These are phyloP conservation scores for Gnomoniopsis smithogilvyi DNA, from an alignment of 2,329 filamentous ascomycete genomes.

Conservation along the genomic window DNA sequence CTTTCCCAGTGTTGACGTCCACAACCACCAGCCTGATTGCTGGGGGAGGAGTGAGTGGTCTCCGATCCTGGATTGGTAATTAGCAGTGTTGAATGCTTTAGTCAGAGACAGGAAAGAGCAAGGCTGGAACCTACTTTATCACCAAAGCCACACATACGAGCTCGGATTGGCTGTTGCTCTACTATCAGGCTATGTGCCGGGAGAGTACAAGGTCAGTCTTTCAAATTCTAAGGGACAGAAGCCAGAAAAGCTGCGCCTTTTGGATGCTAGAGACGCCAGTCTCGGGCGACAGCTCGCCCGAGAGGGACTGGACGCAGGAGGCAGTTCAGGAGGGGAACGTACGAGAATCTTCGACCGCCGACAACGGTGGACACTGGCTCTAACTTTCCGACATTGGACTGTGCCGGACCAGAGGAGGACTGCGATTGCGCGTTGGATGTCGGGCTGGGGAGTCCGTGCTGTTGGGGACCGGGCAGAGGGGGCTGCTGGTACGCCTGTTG, in stretches of 20 bases:
- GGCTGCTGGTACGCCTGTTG: slow-evolving; percentile 15
- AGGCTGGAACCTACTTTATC: slow-evolving; percentile 69
- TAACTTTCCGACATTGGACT: neutral
- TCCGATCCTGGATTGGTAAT: slow-evolving; percentile 65
- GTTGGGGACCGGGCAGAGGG: slow-evolving; percentile 2
- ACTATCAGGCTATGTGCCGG: slow-evolving; percentile 60
- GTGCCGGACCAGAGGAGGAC: neutral
- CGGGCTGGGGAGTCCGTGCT: slow-evolving; percentile 11
- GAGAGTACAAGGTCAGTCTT: neutral
- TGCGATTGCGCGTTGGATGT: slow-evolving; percentile 5
- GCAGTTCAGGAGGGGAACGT: neutral
- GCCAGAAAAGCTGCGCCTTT: too few species aligned
- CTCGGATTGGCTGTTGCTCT: slow-evolving; percentile 85
- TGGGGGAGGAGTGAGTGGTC: slow-evolving; percentile 92
- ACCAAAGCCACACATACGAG: slow-evolving; percentile 98
- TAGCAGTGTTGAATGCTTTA: neutral
- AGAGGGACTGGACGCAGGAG: neutral
- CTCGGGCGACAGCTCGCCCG: neutral
- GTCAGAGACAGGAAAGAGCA: slow-evolving; percentile 1
- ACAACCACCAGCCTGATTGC: slow-evolving; percentile 81
- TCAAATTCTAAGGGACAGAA: neutral
- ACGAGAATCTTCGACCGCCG: slow-evolving; percentile 14
- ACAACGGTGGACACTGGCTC: slow-evolving; percentile 16
- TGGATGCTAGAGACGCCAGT: neutral
- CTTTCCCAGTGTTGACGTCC: slow-evolving; percentile 70